phyloP scores from a whole-genome alignment of 192 early-diverging fungal genomes.

The Backusella parvicylindrica region DNA sequence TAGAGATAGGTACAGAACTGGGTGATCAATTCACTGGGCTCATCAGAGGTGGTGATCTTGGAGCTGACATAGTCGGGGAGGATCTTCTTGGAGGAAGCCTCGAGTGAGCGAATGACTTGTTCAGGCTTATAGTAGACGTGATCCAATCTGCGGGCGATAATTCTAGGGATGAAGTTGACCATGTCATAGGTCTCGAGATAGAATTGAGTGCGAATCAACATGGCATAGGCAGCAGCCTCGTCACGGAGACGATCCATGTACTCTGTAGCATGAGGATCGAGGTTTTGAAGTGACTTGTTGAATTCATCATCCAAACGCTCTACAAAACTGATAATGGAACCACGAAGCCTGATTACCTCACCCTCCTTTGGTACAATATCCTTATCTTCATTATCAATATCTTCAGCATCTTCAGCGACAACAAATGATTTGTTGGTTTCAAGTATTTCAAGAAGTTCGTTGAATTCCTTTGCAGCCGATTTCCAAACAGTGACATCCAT shows the following conservation, averaged over 20 bases:
- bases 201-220: constrained; percentile 82
- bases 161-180: constrained; percentile 63
- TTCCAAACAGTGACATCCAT: constrained; percentile 85
- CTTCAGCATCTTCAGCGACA: constrained; percentile 68
- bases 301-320: constrained; percentile 98
- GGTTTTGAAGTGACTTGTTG: constrained; percentile 89
- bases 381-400: constrained; percentile 61
- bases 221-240: constrained; percentile 80
- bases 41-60: constrained; percentile 42
- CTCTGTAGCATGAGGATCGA: constrained; percentile 96
- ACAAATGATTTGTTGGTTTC: constrained; percentile 70
- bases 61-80: constrained; percentile 45
- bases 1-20: constrained; percentile 88
- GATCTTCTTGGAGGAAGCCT: constrained; percentile 44
- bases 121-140: constrained; percentile 99
- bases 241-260: constrained; percentile 94
- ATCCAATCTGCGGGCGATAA: constrained; percentile 85
- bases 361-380: constrained; percentile 52
- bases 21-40: constrained; percentile 68
- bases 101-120: constrained; percentile 74
- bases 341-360: constrained; percentile 62
- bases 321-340: constrained; percentile 81
- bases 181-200: constrained; percentile 76
- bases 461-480: constrained; percentile 65
- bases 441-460: constrained; percentile 72